Evolutionary conservation across 139 green algal genomes (phyloP).

Genomic region (Eudorina sp.): DNA sequence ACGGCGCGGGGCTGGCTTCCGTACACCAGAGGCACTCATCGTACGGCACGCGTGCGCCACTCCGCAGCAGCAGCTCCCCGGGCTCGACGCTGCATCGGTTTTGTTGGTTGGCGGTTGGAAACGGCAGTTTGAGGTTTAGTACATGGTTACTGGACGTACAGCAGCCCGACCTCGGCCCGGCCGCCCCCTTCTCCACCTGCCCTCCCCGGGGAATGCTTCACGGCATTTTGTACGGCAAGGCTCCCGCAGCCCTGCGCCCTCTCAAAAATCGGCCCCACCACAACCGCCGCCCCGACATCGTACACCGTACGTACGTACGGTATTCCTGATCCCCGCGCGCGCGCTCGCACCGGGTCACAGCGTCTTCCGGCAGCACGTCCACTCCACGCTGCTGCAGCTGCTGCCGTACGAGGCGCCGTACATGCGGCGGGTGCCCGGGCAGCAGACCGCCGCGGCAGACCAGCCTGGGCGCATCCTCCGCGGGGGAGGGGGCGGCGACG

Average conservation of each 20-base stretch:
- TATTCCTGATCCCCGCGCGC: not conserved
- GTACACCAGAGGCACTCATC: constrained; percentile 97
- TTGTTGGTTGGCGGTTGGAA: too few relatives aligned
- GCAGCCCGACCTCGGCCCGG: too few relatives aligned
- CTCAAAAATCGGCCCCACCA: too few relatives aligned
- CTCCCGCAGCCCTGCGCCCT: too few relatives aligned
- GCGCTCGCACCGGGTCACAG: constrained; percentile 6
- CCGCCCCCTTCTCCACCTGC: too few relatives aligned
- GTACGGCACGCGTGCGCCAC: constrained; percentile 67
- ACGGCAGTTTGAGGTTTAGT: too few relatives aligned
- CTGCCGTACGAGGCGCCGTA: constrained; percentile 50
- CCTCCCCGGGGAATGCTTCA: too few relatives aligned
- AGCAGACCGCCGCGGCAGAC: constrained; percentile 63
- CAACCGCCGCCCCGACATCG: too few relatives aligned
- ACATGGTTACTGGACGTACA: too few relatives aligned
- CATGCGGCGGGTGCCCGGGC: constrained; percentile 51
- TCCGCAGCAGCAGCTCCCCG: constrained; percentile 58
- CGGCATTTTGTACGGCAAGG: too few relatives aligned
- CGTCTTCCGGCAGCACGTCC: constrained; percentile 38
- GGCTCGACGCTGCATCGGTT: not conserved
- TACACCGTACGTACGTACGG: too few relatives aligned
- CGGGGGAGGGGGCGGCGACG: not conserved
- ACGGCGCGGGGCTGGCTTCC: constrained; percentile 79
- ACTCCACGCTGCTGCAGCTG: constrained; percentile 49
- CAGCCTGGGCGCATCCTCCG: constrained; percentile 65